Conservation (phyloP, 441 rosid genomes). For the Francoa sonchifolia region DNA sequence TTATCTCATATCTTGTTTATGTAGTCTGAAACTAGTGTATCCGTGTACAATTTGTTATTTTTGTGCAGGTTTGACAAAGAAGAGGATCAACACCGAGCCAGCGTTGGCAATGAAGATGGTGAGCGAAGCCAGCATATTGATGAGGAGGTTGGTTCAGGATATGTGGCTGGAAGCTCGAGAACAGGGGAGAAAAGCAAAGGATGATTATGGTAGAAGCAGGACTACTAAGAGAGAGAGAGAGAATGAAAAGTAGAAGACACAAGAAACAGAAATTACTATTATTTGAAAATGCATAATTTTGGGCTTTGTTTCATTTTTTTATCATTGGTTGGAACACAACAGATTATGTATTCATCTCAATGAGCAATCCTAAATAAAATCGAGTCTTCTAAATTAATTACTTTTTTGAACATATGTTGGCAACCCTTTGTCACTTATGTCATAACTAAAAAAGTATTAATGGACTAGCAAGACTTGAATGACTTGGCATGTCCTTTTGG, state of each 20-base stretch:
- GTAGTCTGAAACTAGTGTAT: neutral
- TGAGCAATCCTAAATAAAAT: no score
- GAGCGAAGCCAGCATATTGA: slow-evolving; percentile 27
- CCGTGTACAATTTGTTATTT: neutral
- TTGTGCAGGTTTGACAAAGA: slow-evolving; percentile 47
- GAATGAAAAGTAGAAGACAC: slow-evolving; percentile 5
- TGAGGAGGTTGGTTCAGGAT: slow-evolving; percentile 28
- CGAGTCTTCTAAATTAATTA: no score
- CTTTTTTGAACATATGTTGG: no score
- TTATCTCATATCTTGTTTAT: neutral
- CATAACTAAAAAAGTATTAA: no score
- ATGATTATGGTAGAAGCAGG: slow-evolving; percentile 2
- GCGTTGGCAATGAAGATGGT: slow-evolving; percentile 25
- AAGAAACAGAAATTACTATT: no score
- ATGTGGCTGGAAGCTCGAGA: slow-evolving; percentile 16
- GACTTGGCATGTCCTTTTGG: no score
- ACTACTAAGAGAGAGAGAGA: neutral
- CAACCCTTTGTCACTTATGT: no score
- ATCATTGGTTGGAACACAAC: no score
- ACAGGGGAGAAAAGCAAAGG: slow-evolving; percentile 13
- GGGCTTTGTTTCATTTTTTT: no score
- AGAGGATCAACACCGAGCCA: slow-evolving; percentile 20
- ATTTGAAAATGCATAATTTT: no score
- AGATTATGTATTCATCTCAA: no score
- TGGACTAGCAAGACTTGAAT: no score